A percentile compares a stretch with the other conserved stretches of the same genome.
Conservation (phyloP, 306 rosid genomes). For the Urtica urens region DNA sequence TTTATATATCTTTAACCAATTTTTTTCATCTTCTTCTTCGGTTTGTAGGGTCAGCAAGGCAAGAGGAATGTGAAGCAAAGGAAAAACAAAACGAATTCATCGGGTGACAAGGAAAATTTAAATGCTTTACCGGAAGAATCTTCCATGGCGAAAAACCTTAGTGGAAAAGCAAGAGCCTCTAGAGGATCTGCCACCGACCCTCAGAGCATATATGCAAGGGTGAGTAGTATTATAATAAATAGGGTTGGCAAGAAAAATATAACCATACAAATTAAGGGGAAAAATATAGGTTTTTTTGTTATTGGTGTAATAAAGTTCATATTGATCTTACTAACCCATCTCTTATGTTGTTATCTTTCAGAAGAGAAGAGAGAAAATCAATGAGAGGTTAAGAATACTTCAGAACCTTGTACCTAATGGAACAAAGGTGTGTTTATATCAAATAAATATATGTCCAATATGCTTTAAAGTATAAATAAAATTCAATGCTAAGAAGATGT, state of each 20-base stretch:
- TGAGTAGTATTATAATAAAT: conserved; percentile 7
- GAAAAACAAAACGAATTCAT: conserved; percentile 29
- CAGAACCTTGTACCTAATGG: conserved; percentile 87
- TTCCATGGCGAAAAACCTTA: conserved; percentile 15
- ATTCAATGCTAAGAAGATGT: background rate
- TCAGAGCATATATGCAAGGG: conserved; percentile 80
- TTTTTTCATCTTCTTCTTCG: too few species aligned
- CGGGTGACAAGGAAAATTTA: conserved; percentile 36
- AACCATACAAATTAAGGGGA: too few species aligned
- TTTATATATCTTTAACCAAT: too few species aligned
- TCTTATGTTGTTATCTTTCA: too few species aligned
- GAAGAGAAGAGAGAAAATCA: conserved; percentile 92
- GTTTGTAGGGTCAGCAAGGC: conserved; percentile 28
- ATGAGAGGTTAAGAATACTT: conserved; percentile 52
- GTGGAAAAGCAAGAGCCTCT: conserved; percentile 33
- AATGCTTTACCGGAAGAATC: conserved; percentile 27
- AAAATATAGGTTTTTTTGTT: too few species aligned
- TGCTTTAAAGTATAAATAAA: too few species aligned
- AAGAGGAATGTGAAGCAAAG: conserved; percentile 35
- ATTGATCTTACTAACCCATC: too few species aligned
- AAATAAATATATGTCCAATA: background rate
- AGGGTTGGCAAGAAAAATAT: background rate
- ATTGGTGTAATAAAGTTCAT: too few species aligned
- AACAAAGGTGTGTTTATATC: conserved; percentile 49
- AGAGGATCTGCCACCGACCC: conserved; percentile 67